Base-by-base conservation (phyloP, 768 basidiomycete species). In the Pseudohyphozyma bogoriensis region DNA sequence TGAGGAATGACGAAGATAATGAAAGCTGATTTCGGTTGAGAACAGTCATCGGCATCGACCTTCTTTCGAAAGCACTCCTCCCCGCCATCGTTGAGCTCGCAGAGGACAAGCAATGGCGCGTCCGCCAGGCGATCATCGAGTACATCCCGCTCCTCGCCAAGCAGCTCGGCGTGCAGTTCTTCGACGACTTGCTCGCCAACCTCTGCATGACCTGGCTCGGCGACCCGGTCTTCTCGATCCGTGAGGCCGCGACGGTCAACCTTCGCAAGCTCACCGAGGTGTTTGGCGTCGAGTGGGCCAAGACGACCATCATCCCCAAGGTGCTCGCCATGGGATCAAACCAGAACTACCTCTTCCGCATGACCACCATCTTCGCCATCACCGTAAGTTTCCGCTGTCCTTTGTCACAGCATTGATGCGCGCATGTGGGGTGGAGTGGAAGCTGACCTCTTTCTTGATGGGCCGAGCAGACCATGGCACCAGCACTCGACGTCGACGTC, bases 191-290 rank as follows among this genome's bases (percentile, higher is more conserved):
- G 73, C 82, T 99, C 46, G 89, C 87, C 31, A 90, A 87, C 70
- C 79, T 99, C 32, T 99, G 95, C 79, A 95, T 99, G 92, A 89
- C 88, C 11, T 99, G 95, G 95, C 75, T 99, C 64, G 92, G 92
- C 11, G 95, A 99, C 74, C 95, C 88, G 36, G 95, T 99, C 22
- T 99, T 86, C 77, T 92, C 89, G 73, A 99, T 99, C 73, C 84
- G 95, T 47, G 95, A 99, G 74, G 86, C 93, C n/a, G 95, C 95
- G 1, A 97, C 90, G 0, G 82, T 88, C 73, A 99, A 99, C 74
- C 78, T 99, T 67, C 90, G 89, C 78, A 95, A 92, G 72, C 77
- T 99, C 70, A 93, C 93, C 20, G 93, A 97, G 69, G 93, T 97
- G 18, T 99, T 99, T 68, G 95, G 95, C 47, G 90, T 95, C 29